These are phyloP conservation scores for Phytophthora podocarpi DNA, from an alignment of 352 stramenopile species.

Conservation along the genomic window DNA sequence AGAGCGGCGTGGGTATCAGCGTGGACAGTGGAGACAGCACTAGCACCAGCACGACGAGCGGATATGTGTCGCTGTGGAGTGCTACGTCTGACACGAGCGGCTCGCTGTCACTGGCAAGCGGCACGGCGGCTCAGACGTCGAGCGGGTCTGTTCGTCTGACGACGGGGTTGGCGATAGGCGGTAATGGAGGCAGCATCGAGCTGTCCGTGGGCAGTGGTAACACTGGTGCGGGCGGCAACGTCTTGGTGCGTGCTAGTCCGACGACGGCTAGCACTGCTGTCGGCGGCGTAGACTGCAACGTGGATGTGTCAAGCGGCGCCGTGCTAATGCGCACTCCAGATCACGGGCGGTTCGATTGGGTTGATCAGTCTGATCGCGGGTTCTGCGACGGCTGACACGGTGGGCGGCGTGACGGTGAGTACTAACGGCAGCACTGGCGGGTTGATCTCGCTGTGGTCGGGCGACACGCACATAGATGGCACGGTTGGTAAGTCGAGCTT, in stretches of 20 bases:
- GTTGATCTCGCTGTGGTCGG: conserved; percentile 19
- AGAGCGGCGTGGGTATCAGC: conserved; percentile 10
- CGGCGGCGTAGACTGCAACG: conserved; percentile 38
- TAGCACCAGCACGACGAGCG: no score
- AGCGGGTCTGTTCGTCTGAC: conserved; percentile 20
- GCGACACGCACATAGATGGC: conserved; percentile 8
- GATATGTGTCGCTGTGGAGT: neutral
- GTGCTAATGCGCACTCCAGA: conserved; percentile 3
- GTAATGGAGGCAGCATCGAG: no score
- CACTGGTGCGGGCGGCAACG: neutral
- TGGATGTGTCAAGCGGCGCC: conserved; percentile 43
- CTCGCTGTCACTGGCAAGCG: conserved; percentile 6
- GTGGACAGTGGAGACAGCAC: no score
- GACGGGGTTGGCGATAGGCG: no score
- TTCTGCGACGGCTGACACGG: conserved; percentile 6
- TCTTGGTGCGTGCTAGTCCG: neutral
- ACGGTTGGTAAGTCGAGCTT: conserved; percentile 14
- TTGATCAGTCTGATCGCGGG: conserved; percentile 20
- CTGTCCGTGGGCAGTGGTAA: neutral
- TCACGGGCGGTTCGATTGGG: conserved; percentile 10
- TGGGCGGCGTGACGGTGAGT: conserved; percentile 15
- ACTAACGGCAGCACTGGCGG: conserved; percentile 25
- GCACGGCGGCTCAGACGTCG: conserved; percentile 7
- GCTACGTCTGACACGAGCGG: conserved; percentile 3
- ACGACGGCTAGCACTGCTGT: neutral